Evolutionary conservation across 192 early-diverging fungal species (phyloP).

Genomic region (Gryganskiella cystojenkinii): DNA sequence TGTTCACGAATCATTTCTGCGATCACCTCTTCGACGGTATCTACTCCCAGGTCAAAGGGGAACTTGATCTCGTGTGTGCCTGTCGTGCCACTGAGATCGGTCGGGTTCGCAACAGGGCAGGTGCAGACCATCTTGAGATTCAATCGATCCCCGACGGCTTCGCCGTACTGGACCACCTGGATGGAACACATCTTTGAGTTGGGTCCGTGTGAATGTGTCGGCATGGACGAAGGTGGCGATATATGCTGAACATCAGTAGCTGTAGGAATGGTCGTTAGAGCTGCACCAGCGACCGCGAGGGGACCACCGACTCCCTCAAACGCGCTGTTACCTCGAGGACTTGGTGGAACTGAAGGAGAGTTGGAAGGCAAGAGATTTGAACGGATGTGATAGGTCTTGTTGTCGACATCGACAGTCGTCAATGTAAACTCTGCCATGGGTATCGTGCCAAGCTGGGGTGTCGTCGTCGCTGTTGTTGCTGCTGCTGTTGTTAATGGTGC

Average conservation of each 20-base stretch:
- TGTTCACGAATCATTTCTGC: conserved; percentile 58
- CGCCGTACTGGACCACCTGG: conserved; percentile 4
- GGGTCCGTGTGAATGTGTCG: background rate
- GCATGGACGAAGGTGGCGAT: background rate
- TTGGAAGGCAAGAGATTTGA: conserved; percentile 16
- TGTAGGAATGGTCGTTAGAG: no score
- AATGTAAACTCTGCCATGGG: conserved; percentile 16
- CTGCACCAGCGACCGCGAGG: background rate
- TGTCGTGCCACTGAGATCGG: background rate
- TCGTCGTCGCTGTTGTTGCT: no score
- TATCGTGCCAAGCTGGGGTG: conserved; percentile 8
- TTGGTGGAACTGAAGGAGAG: background rate
- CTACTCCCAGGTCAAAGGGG: conserved; percentile 66
- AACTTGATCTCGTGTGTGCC: conserved; percentile 67
- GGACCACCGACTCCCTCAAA: background rate
- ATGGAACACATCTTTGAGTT: background rate
- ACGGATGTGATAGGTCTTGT: conserved; percentile 28
- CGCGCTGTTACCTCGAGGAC: no score
- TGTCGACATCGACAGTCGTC: conserved; percentile 28
- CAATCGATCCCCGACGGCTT: background rate
- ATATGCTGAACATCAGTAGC: no score
- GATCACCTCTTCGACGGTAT: conserved; percentile 77
- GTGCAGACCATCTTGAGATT: conserved; percentile 10
- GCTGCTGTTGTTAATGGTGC: background rate
- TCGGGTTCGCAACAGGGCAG: background rate